A percentile compares a stretch with the other conserved stretches of the same genome.
phyloP scores from a whole-genome alignment of 2,329 filamentous ascomycete genomes.

The Fusarium phyllophilum region DNA sequence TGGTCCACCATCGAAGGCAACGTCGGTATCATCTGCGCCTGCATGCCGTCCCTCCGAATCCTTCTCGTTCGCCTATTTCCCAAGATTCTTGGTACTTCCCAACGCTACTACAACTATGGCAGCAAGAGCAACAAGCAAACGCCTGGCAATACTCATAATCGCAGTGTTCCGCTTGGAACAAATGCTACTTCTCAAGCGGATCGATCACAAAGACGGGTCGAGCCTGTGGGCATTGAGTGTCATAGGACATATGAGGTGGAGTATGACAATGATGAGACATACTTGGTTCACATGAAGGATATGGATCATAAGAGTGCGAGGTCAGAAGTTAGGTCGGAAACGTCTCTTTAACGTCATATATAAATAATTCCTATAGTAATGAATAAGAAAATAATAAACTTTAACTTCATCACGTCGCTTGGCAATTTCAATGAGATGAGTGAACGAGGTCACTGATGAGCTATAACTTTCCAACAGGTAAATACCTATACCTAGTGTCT shows the following conservation, averaged over 20 bases:
- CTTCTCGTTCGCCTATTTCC: slow-evolving; percentile 54
- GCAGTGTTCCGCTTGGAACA: slow-evolving; percentile 22
- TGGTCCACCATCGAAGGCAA: slow-evolving; percentile 54
- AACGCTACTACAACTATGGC: slow-evolving; percentile 45
- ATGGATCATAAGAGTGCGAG: slow-evolving; percentile 33
- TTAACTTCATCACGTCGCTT: not conserved
- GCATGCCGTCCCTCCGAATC: slow-evolving; percentile 51
- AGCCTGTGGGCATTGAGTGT: slow-evolving; percentile 46
- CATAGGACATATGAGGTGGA: slow-evolving; percentile 51
- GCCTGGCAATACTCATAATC: slow-evolving; percentile 8
- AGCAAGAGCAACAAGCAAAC: slow-evolving; percentile 24
- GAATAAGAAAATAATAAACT: not conserved
- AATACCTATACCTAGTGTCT: no score
- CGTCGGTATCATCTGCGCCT: slow-evolving; percentile 53
- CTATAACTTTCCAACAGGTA: not conserved
- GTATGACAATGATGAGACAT: slow-evolving; percentile 48
- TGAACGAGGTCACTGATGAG: not conserved
- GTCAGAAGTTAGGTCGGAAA: slow-evolving; percentile 2
- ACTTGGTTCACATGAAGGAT: slow-evolving; percentile 47
- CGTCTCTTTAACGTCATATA: slow-evolving; percentile 4
- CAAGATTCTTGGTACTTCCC: slow-evolving; percentile 44
- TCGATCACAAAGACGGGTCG: slow-evolving; percentile 4
- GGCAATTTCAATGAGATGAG: not conserved
- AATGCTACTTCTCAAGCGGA: slow-evolving; percentile 40
- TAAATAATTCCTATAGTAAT: slow-evolving; percentile 1